These are phyloP conservation scores for Thuidium tamariscinum DNA, from an alignment of 225 moss, liverwort and hornwort species.

Conservation along the genomic window DNA sequence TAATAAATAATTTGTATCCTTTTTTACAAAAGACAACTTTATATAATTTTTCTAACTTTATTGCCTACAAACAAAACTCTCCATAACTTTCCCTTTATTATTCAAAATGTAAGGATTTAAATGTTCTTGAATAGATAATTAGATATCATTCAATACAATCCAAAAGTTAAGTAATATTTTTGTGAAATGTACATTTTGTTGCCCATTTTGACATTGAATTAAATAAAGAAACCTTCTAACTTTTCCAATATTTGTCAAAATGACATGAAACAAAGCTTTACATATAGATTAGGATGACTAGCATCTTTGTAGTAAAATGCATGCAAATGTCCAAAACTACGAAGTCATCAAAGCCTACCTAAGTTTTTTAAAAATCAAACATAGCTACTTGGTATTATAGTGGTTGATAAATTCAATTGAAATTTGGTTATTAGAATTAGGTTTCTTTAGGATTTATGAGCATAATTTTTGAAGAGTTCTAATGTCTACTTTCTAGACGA, in stretches of 20 bases:
- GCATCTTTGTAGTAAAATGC: not conserved
- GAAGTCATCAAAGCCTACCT: rapidly evolving
- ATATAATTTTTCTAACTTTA: not conserved
- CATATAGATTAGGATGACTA: rapidly evolving
- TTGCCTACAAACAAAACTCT: not conserved
- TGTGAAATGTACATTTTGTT: not conserved
- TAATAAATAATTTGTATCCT: rapidly evolving
- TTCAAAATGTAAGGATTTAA: rapidly evolving
- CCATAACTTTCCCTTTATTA: not conserved
- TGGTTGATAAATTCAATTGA: not conserved
- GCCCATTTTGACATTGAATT: rapidly evolving
- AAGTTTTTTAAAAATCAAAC: rapidly evolving
- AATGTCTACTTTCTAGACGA: too few species aligned
- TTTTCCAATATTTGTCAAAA: not conserved
- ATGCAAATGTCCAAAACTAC: not conserved
- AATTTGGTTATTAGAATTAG: not conserved
- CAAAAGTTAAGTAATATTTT: not conserved
- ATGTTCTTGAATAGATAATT: not conserved
- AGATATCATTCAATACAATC: not conserved
- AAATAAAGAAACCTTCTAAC: not conserved
- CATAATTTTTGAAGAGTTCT: too few species aligned
- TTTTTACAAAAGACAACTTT: not conserved
- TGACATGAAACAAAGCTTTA: not conserved
- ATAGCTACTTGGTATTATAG: rapidly evolving
- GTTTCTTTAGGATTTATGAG: rapidly evolving